Base-by-base conservation (phyloP, 495 filamentous ascomycete species). In the Xylaria palmicola region DNA sequence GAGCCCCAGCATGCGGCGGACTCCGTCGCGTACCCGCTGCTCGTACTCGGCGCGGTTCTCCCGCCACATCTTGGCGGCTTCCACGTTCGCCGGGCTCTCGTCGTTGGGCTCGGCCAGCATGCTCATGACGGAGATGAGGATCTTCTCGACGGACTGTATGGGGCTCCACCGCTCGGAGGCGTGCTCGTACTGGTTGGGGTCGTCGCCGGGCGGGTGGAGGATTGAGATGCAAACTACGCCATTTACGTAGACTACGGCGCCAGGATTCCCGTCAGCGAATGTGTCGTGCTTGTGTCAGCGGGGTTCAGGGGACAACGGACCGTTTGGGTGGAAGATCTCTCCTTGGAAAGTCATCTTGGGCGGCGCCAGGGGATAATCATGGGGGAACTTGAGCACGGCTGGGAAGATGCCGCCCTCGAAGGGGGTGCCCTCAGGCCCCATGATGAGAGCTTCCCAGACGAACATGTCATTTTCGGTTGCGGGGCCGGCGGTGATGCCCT, bases 91-190 rank as follows among this genome's bases (percentile, higher is more conserved):
- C 1, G 94, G 95, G 69, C 89, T 93, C 84, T 99, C 94, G 71
- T 98, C 95, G 74, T 99, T 99, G 64, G 94, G 94, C 78, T 97
- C 94, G 2, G 93, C 92, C 56, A 99, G 81, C 94, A 99, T 98
- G 70, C 91, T 96, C 92, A 99, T 99, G 45, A 99, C 94, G 1
- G 85, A 89, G 55, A 98, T 92, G 62, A 99, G 77, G 56, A 99
- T 99, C 85, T 97, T 98, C 82, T 98, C 95, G 64, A 97, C 92
- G 59, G 87, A 91, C 77, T 98, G 94, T 44, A 99, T 97, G 41
- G 94, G 94, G 41, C 86, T 89, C 94, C 94, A 99, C 49, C 94
- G 84, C 80, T 99, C 94, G 19, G 86, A 89, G 22, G 95, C 95
- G 66, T 93, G 90, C 76, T 99, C 94, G 80, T 99, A 99, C 74